Evolutionary conservation across 202 grass and related monocot species (phyloP), one percentile per base, ranked within the genome.

Genomic region (Zoysia matrella): DNA sequence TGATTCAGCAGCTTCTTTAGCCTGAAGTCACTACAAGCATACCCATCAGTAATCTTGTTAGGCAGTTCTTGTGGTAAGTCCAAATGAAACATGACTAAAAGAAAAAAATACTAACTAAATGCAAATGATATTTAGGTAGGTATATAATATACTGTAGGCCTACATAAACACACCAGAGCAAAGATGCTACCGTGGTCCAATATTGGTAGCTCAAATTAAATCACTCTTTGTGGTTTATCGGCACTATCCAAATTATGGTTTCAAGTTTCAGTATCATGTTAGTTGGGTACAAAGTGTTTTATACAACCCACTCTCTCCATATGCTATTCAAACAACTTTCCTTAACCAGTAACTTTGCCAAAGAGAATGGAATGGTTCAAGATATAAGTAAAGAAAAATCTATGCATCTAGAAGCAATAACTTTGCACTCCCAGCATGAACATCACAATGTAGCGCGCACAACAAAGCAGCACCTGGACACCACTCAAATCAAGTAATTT

Each of bases 11-110:
- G 95, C 92, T 82, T 82, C 87, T 91, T 98, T 98, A 73, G 86
- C 90, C 95, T 98, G 90, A 76, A 88, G 90, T 95, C 84, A 95
- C 78, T 92, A 94, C 36, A 91, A 16, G 62, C 83, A 89, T 43
- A 69, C 41, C 50, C 46, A 81, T 88, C 78, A 94, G 55, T 63
- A 80, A 69, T 85, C 69, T 1, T 40, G 54, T 67, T 16, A 51
- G 22, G 8, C 7, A 62, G 6, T 62, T 36, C 22, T 39, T 60
- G 41, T 53, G 49, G 40, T 72, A 52, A 1, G 12, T 72, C 30
- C n/a, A 15, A 3, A 73, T 36, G 54, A 88, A 75, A 60, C 13
- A 65, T 69, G 10, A 64, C 8, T 42, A 60, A 75, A 75, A 81
- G 41, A 69, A 47, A n/a, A n/a, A n/a, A n/a, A n/a, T n/a, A n/a